Evolutionary conservation across 2,329 filamentous ascomycete species (phyloP).

Genomic region (Pyrenophora tritici-repentis): DNA sequence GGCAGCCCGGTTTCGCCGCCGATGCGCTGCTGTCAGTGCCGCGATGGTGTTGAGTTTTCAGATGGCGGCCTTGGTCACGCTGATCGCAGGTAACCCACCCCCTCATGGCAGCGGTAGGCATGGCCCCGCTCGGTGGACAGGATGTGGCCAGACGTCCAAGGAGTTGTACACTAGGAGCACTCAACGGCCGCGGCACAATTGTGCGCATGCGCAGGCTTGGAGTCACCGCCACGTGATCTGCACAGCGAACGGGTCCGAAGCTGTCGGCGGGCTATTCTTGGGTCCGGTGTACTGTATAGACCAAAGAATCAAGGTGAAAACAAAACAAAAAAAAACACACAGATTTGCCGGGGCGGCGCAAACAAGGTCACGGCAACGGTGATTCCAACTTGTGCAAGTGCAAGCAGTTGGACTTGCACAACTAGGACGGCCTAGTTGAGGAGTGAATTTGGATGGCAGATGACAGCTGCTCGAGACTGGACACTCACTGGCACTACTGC

Average conservation of each 20-base stretch:
- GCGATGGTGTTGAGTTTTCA: conserved; percentile 17
- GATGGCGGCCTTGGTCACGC: conserved; percentile 20
- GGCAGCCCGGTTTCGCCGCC: conserved; percentile 20
- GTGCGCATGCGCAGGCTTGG: conserved; percentile 16
- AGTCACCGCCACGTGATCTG: conserved; percentile 31
- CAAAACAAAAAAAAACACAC: conserved; percentile 3
- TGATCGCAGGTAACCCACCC: conserved; percentile 19
- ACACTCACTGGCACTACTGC: conserved; percentile 25
- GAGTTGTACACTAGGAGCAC: conserved; percentile 6
- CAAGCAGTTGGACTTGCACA: too few relatives aligned
- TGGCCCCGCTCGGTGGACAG: not conserved
- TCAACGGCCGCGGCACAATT: conserved; percentile 31
- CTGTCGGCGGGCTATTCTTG: conserved; percentile 11
- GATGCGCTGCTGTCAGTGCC: conserved; percentile 21
- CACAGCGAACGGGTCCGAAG: conserved; percentile 19
- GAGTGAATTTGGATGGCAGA: too few relatives aligned
- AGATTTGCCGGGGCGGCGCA: too few relatives aligned
- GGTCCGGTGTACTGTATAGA: conserved; percentile 1
- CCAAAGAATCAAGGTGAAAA: conserved; percentile 4
- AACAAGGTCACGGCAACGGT: not conserved
- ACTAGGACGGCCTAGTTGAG: too few relatives aligned
- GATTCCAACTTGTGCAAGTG: not conserved
- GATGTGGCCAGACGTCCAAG: too few relatives aligned
- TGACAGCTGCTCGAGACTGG: conserved; percentile 9
- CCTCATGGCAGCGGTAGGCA: conserved; percentile 1